Conservation (phyloP, 2,329 filamentous ascomycete genomes). For the Pleoardoris graminearum region DNA sequence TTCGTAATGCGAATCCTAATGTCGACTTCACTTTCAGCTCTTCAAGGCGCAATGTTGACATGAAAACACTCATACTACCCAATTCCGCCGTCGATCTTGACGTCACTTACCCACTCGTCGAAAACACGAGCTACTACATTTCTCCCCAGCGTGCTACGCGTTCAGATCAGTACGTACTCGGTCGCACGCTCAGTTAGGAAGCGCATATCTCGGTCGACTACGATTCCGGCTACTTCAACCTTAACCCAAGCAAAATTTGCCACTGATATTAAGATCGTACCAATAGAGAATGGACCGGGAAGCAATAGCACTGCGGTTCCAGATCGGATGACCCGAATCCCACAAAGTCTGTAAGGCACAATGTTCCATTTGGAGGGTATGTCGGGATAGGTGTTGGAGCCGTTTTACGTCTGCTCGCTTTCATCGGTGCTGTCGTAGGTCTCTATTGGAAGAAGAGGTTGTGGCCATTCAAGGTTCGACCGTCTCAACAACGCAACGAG, state of each 20-base stretch:
- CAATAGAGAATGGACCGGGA: neutral
- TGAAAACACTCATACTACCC: constrained; percentile 1
- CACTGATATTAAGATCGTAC: neutral
- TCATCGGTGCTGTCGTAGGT: neutral
- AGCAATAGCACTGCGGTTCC: neutral
- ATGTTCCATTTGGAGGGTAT: too few relatives aligned
- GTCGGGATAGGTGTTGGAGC: neutral
- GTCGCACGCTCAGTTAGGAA: constrained; percentile 42
- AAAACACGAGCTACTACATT: constrained; percentile 28
- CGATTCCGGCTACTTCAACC: constrained; percentile 13
- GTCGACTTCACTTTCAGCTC: neutral
- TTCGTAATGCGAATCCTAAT: neutral
- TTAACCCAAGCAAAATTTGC: neutral
- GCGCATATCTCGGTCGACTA: constrained; percentile 42
- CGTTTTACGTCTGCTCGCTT: neutral
- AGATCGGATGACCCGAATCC: too few relatives aligned
- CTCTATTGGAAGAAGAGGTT: neutral
- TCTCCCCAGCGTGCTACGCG: constrained; percentile 38
- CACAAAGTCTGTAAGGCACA: too few relatives aligned
- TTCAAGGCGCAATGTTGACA: neutral
- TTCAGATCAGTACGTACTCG: constrained; percentile 36
- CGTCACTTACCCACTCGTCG: constrained; percentile 4
- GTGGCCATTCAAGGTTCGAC: neutral
- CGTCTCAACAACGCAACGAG: neutral
- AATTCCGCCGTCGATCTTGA: constrained; percentile 9